These are phyloP conservation scores for Fimicolochytrium jonesii DNA, from an alignment of 192 early-diverging fungal species.

Conservation along the genomic window DNA sequence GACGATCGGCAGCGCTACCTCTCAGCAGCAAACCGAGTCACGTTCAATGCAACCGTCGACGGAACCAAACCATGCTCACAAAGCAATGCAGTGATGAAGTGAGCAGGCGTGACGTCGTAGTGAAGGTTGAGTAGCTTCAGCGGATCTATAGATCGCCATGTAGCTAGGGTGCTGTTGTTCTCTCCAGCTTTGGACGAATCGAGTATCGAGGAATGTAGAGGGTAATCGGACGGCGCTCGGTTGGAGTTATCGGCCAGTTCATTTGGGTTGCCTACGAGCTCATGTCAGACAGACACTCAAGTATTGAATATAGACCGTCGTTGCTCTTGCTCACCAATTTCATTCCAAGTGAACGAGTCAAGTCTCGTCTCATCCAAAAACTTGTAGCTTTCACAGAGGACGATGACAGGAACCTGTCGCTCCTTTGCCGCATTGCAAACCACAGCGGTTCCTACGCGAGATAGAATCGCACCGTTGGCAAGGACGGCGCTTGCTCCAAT, in stretches of 20 bases:
- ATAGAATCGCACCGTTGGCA: slow-evolving; percentile 88
- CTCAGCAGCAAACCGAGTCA: slow-evolving; percentile 4
- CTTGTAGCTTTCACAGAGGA: slow-evolving; percentile 93
- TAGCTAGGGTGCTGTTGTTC: slow-evolving; percentile 28
- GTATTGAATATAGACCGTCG: not conserved
- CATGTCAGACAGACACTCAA: not conserved
- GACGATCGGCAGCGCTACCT: too few species aligned
- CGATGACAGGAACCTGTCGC: slow-evolving; percentile 90
- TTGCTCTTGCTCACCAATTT: slow-evolving; percentile 60
- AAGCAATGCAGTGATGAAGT: slow-evolving; percentile 84
- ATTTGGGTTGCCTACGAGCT: slow-evolving; percentile 66
- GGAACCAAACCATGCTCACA: slow-evolving; percentile 79
- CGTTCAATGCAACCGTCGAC: slow-evolving; percentile 7
- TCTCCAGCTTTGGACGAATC: not conserved
- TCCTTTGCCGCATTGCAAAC: slow-evolving; percentile 88
- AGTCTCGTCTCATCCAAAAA: slow-evolving; percentile 88
- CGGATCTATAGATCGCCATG: slow-evolving; percentile 73
- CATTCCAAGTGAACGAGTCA: slow-evolving; percentile 96
- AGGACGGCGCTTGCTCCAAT: slow-evolving; percentile 90
- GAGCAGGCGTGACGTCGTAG: slow-evolving; percentile 94
- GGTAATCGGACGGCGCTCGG: slow-evolving; percentile 18
- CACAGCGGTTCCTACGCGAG: slow-evolving; percentile 84
- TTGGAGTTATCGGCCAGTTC: slow-evolving; percentile 62
- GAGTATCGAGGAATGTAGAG: slow-evolving; percentile 3
- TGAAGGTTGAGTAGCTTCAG: slow-evolving; percentile 83